phyloP scores from a whole-genome alignment of 345 rosid species.

The Crucihimalaya himalaica region DNA sequence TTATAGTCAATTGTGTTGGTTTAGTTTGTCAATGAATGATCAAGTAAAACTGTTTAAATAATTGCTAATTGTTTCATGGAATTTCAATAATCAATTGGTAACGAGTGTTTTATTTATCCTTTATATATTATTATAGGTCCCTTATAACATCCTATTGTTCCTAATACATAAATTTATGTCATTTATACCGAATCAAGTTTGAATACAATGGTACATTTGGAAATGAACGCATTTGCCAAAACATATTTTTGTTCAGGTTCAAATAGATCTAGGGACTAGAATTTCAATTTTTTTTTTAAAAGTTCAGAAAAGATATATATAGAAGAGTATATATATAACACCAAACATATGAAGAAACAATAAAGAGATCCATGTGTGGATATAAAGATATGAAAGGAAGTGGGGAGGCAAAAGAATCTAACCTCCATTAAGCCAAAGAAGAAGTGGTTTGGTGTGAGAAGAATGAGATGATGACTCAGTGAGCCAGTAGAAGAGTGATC shows the following conservation, averaged over 20 bases:
- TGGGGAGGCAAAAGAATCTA: slow-evolving; percentile 16
- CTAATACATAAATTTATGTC: not conserved
- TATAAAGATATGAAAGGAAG: not conserved
- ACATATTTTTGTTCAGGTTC: not conserved
- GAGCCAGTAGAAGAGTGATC: slow-evolving; percentile 92
- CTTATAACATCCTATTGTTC: no score
- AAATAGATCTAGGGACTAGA: not conserved
- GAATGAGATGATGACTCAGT: slow-evolving; percentile 59
- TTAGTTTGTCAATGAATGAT: not conserved
- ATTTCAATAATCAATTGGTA: no score
- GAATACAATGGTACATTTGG: not conserved
- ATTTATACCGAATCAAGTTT: not conserved
- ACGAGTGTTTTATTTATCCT: no score
- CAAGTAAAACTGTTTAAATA: not conserved
- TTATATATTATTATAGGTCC: no score
- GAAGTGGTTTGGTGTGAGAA: slow-evolving; percentile 68
- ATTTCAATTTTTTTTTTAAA: no score
- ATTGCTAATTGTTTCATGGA: not conserved
- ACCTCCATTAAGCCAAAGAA: slow-evolving; percentile 99
- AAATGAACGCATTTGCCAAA: not conserved
- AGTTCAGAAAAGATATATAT: no score
- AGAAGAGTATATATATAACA: not conserved
- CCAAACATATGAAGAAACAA: not conserved
- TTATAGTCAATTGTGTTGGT: not conserved
- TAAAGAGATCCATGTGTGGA: not conserved